Evolutionary conservation across 1,139 yeast genomes (phyloP).

Genomic region (Nematodospora anomalae): DNA sequence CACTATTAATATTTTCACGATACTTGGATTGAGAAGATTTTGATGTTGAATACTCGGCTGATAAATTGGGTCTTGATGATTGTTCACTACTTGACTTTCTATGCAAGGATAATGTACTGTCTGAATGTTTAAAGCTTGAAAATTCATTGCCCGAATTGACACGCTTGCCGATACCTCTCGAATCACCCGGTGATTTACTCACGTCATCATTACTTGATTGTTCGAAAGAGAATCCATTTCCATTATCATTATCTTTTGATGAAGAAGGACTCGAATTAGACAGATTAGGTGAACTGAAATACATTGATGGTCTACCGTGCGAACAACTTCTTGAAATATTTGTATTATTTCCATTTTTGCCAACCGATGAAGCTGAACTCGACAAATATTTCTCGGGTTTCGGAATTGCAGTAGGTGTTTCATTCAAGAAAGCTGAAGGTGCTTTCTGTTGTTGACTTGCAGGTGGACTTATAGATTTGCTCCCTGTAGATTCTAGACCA

Average conservation of each 20-base stretch:
- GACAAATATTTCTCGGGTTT: neutral
- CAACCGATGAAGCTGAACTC: neutral
- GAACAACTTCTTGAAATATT: neutral
- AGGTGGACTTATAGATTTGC: neutral
- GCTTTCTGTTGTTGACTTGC: neutral
- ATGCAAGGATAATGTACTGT: constrained; percentile 8
- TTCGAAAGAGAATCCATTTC: constrained; percentile 5
- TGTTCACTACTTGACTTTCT: constrained; percentile 7
- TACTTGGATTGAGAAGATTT: neutral
- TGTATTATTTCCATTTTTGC: neutral
- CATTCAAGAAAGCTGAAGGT: neutral
- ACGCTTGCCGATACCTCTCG: constrained; percentile 1
- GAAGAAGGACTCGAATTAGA: constrained; percentile 10
- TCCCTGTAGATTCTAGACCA: neutral
- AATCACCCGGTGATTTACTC: constrained; percentile 5
- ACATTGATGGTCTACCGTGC: neutral
- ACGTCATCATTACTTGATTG: constrained; percentile 7
- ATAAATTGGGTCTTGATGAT: constrained; percentile 8
- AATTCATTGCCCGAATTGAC: constrained; percentile 3
- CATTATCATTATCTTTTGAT: constrained; percentile 1
- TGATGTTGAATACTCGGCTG: constrained; percentile 1
- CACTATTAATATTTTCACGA: neutral
- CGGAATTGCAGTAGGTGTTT: neutral
- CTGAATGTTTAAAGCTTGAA: constrained; percentile 5
- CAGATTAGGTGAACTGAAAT: constrained; percentile 1